A percentile compares a stretch with the other conserved stretches of the same genome.
Evolutionary conservation across 2,329 filamentous ascomycete genomes (phyloP).

Genomic region (Boeremia exigua): DNA sequence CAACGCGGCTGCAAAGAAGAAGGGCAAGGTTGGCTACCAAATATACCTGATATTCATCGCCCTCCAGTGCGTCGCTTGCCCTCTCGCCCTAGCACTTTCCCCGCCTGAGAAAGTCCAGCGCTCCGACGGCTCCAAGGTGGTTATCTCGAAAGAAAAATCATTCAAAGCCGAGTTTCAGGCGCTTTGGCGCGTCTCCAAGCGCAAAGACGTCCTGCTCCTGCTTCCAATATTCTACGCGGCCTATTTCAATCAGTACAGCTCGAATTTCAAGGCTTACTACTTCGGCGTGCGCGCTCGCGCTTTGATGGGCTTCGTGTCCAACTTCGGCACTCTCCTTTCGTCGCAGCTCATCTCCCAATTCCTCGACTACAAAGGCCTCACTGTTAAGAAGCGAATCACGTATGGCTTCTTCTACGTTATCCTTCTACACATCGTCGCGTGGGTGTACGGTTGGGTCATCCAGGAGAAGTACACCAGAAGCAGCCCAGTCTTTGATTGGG

Average conservation of each 20-base stretch:
- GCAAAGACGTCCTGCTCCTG: slow-evolving; percentile 48
- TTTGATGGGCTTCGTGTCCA: slow-evolving; percentile 55
- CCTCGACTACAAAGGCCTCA: slow-evolving; percentile 52
- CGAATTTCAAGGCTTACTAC: slow-evolving; percentile 59
- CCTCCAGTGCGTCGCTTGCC: slow-evolving; percentile 47
- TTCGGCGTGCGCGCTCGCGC: slow-evolving; percentile 56
- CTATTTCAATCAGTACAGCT: slow-evolving; percentile 55
- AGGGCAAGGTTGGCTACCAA: slow-evolving; percentile 44
- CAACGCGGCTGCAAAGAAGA: slow-evolving; percentile 34
- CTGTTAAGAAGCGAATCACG: slow-evolving; percentile 52
- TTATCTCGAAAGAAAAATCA: slow-evolving; percentile 46
- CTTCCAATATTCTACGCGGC: slow-evolving; percentile 54
- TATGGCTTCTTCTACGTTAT: slow-evolving; percentile 56
- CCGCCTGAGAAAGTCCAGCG: slow-evolving; percentile 53
- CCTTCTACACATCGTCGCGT: slow-evolving; percentile 54
- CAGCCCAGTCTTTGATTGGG: slow-evolving; percentile 52
- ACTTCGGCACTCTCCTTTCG: slow-evolving; percentile 52
- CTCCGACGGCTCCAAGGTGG: slow-evolving; percentile 49
- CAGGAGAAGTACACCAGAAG: slow-evolving; percentile 58
- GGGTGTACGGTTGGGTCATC: slow-evolving; percentile 61
- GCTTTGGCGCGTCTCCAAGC: slow-evolving; percentile 40
- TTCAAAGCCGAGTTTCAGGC: slow-evolving; percentile 51
- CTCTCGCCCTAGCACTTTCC: slow-evolving; percentile 49
- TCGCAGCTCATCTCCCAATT: slow-evolving; percentile 55
- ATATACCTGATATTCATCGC: slow-evolving; percentile 55